phyloP scores from a whole-genome alignment of 2,329 filamentous ascomycete genomes.

The Monilinia laxa region DNA sequence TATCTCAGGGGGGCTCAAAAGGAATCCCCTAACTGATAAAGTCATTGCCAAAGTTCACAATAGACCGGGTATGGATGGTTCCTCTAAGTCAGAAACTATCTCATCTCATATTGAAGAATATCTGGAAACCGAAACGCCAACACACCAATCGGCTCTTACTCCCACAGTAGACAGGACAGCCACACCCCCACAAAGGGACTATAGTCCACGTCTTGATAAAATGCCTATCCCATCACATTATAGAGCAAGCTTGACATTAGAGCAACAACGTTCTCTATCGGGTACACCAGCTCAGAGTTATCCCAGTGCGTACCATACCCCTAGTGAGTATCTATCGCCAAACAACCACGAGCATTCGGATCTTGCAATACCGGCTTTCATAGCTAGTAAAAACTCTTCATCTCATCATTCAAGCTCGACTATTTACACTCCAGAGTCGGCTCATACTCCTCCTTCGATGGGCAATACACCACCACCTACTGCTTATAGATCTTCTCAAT shows the following conservation, averaged over 20 bases:
- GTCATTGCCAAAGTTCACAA: conserved; percentile 26
- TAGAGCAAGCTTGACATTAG: conserved; percentile 24
- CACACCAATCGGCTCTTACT: conserved; percentile 3
- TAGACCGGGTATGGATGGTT: conserved; percentile 29
- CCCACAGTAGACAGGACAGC: conserved; percentile 8
- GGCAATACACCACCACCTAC: conserved; percentile 22
- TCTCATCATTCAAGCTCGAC: conserved; percentile 7
- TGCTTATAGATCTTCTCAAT: conserved; percentile 21
- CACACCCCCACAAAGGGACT: conserved; percentile 7
- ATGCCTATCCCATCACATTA: conserved; percentile 17
- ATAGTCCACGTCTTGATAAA: conserved; percentile 17
- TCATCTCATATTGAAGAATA: conserved; percentile 33
- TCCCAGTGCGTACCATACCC: conserved; percentile 11
- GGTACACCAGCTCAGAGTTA: conserved; percentile 14
- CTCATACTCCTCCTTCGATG: conserved; percentile 19
- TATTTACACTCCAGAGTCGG: conserved; percentile 5
- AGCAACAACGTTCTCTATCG: conserved; percentile 22
- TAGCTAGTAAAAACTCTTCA: conserved; percentile 8
- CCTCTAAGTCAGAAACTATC: conserved; percentile 29
- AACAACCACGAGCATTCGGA: background rate
- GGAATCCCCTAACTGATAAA: conserved; percentile 19
- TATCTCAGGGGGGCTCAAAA: conserved; percentile 12
- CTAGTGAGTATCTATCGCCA: conserved; percentile 11
- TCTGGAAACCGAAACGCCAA: conserved; percentile 27
- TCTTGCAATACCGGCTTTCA: background rate